These are phyloP conservation scores for Syzygium malaccense DNA, from an alignment of 441 rosid species.

Conservation along the genomic window DNA sequence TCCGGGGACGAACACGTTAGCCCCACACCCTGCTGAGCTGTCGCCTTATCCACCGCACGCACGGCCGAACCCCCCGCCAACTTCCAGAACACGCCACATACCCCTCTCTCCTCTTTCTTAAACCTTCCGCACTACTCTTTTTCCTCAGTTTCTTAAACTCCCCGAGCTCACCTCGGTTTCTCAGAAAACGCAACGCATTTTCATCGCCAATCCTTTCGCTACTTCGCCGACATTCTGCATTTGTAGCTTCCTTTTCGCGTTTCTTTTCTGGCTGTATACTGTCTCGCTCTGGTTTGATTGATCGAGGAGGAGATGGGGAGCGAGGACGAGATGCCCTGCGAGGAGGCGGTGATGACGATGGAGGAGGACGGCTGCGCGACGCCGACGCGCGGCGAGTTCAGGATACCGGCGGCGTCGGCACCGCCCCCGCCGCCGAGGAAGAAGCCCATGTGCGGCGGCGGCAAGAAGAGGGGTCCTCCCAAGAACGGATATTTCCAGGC, in stretches of 20 bases:
- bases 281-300: background rate
- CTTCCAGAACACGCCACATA: slow-evolving; percentile 18
- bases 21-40: background rate
- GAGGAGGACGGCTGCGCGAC: slow-evolving; percentile 14
- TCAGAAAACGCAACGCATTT: background rate
- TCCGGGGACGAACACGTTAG: background rate
- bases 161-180: background rate
- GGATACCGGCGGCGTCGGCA: slow-evolving; percentile 7
- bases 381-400: slow-evolving; percentile 14
- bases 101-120: background rate
- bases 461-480: slow-evolving; percentile 11
- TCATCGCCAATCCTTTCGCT: background rate
- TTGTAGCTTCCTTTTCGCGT: background rate
- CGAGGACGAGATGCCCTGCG: background rate
- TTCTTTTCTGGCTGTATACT: background rate
- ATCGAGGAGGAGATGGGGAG: background rate
- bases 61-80: background rate
- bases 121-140: background rate
- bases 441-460: slow-evolving; percentile 1
- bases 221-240: background rate
- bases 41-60: slow-evolving; percentile 7
- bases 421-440: slow-evolving; percentile 27
- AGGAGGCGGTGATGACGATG: background rate
- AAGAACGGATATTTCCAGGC: slow-evolving; percentile 16
- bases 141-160: background rate